phyloP scores from a whole-genome alignment of 495 filamentous ascomycete species.

The Stereocaulon alpinum region DNA sequence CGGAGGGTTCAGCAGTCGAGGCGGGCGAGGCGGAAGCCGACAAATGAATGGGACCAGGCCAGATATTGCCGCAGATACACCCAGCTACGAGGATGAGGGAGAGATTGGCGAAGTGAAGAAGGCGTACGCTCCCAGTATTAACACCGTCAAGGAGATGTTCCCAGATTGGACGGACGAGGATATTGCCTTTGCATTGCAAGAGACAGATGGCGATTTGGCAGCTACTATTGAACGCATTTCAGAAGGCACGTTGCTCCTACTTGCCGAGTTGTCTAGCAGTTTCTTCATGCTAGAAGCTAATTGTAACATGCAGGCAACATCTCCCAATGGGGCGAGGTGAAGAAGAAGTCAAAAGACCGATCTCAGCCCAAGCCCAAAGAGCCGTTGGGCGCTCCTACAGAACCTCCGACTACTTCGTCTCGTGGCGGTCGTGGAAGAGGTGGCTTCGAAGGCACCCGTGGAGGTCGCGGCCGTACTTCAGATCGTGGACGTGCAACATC shows the following conservation, averaged over 20 bases:
- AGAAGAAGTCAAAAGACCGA: constrained; percentile 80
- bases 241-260: constrained; percentile 54
- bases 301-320: constrained; percentile 54
- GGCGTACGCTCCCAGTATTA: constrained; percentile 64
- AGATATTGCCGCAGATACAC: constrained; percentile 36
- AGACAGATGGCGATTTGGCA: constrained; percentile 81
- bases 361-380: constrained; percentile 78
- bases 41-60: constrained; percentile 60
- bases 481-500: constrained; percentile 64
- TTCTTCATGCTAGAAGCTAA: constrained; percentile 6
- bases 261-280: constrained; percentile 13
- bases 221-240: constrained; percentile 78
- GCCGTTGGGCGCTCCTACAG: constrained; percentile 34
- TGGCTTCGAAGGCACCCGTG: constrained; percentile 53
- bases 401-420: constrained; percentile 41
- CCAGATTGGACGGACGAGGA: constrained; percentile 87
- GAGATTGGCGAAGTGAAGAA: constrained; percentile 88
- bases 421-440: constrained; percentile 59
- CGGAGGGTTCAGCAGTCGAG: constrained; percentile 66
- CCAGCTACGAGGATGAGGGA: constrained; percentile 68
- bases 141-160: constrained; percentile 79
- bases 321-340: constrained; percentile 90
- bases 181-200: constrained; percentile 79
- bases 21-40: constrained; percentile 54
- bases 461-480: constrained; percentile 59